Evolutionary conservation across 768 basidiomycete species (phyloP).

Genomic region (Lactarius sanguifluus): DNA sequence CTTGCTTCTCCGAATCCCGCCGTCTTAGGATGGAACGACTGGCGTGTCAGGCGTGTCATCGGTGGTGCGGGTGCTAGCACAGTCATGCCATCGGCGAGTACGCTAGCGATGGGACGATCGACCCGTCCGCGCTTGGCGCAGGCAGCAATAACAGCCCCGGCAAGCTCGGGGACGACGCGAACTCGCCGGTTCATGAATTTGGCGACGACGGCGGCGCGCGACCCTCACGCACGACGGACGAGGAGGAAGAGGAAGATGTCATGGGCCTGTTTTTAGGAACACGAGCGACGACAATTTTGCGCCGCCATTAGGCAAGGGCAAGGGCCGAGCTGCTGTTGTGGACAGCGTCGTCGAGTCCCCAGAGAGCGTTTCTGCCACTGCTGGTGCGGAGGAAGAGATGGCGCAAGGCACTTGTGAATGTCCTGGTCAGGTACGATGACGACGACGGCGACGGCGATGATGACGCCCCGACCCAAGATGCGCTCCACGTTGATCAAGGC

Average conservation of each 20-base stretch:
- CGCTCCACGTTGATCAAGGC: too few species aligned
- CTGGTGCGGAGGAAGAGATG: too few species aligned
- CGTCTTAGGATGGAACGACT: slow-evolving; percentile 4
- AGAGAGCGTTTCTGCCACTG: too few species aligned
- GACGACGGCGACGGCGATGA: too few species aligned
- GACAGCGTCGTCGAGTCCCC: too few species aligned
- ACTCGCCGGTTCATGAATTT: background rate
- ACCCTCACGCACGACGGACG: background rate
- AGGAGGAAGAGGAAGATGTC: background rate
- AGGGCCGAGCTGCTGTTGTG: too few species aligned
- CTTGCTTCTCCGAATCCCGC: background rate
- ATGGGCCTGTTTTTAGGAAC: too few species aligned
- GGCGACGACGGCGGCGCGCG: background rate
- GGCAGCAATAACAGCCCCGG: background rate
- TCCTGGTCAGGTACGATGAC: too few species aligned
- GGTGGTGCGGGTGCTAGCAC: background rate
- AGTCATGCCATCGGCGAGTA: background rate
- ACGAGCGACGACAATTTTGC: too few species aligned
- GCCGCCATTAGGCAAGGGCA: too few species aligned
- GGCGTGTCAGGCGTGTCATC: background rate
- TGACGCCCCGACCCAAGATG: too few species aligned
- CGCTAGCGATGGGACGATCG: slow-evolving; percentile 24
- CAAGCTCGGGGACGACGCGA: background rate
- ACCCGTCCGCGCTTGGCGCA: slow-evolving; percentile 23
- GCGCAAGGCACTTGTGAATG: too few species aligned